These are phyloP conservation scores for Lentinula guzmanii DNA, from an alignment of 768 basidiomycete species.

Conservation along the genomic window DNA sequence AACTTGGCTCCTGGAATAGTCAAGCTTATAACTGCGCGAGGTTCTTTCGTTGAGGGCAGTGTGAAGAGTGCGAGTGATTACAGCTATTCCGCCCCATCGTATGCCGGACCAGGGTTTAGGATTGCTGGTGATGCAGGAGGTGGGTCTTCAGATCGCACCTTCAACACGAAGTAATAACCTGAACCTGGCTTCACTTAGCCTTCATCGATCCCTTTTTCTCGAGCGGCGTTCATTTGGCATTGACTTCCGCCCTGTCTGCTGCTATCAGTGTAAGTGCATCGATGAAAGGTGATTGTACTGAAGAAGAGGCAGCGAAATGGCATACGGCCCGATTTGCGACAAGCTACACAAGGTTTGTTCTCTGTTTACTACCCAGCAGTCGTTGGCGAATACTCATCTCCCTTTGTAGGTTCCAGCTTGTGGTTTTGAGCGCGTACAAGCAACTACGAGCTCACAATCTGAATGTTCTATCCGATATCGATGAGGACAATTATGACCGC, in stretches of 20 bases:
- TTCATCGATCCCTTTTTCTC: conserved; percentile 68
- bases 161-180: neutral
- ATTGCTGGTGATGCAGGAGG: conserved; percentile 68
- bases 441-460: conserved; percentile 57
- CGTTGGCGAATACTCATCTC: neutral
- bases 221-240: conserved; percentile 54
- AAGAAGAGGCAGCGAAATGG: conserved; percentile 43
- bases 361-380: neutral
- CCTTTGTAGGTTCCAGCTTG: conserved; percentile 50
- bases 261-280: conserved; percentile 52
- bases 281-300: conserved; percentile 43
- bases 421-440: conserved; percentile 67
- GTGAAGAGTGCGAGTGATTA: conserved; percentile 56
- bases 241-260: conserved; percentile 59
- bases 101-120: conserved; percentile 48
- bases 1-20: conserved; percentile 20
- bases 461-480: conserved; percentile 54
- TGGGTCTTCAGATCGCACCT: conserved; percentile 16
- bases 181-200: conserved; percentile 23
- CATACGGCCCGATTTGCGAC: conserved; percentile 50
- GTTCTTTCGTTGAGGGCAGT: conserved; percentile 31
- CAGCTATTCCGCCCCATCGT: conserved; percentile 56
- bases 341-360: conserved; percentile 48
- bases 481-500: conserved; percentile 66
- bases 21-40: conserved; percentile 15